Evolutionary conservation across 2,329 filamentous ascomycete genomes (phyloP), one percentile per base, ranked within the genome.

Genomic region (Elsinoe arachidis): DNA sequence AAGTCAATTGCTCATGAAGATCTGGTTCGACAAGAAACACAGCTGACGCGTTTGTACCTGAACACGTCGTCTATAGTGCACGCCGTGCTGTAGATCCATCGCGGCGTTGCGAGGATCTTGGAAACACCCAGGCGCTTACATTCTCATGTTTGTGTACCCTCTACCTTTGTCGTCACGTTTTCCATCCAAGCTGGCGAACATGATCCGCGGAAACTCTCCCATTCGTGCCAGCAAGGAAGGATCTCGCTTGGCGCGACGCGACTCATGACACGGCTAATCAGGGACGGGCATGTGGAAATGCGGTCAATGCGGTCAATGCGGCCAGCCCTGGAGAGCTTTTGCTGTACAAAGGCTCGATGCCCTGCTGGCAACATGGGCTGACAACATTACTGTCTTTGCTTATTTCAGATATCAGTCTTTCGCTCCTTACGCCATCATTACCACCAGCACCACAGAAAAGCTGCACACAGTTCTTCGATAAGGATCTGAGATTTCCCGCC

Each of bases 181-280:
- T 15, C 49, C 34, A 21, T 26, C 49, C 49, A 26, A 23, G 49
- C 21, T 21, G 9, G 33, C 21, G 19, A 11, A 4, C n/a, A 39
- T 15, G 21, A 5, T 17, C 21, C 33, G 19, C 21, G 21, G 49
- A 30, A 15, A 10, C 14, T 23, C n/a, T 17, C 30, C 17, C 17
- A 6, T 26, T 37, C n/a, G 21, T 15, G 26, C 19, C 26, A 38
- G 49, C 33, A 53, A 19, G 19, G 49, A 53, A 11, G 19, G 10
- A 53, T 39, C 19, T 14, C 26, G 10, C 49, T 53, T 53, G 49
- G 49, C 49, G 21, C 12, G n/a, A 53, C 49, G 49, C 49, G 49
- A 53, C 19, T 53, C 49, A 39, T 35, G 49, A 17, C 15, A 53
- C 49, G 19, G 34, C 49, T 53, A 46, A 46, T 46, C 41, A 46